phyloP scores from a whole-genome alignment of 805 yeast species.

The Ogataea wickerhamii region DNA sequence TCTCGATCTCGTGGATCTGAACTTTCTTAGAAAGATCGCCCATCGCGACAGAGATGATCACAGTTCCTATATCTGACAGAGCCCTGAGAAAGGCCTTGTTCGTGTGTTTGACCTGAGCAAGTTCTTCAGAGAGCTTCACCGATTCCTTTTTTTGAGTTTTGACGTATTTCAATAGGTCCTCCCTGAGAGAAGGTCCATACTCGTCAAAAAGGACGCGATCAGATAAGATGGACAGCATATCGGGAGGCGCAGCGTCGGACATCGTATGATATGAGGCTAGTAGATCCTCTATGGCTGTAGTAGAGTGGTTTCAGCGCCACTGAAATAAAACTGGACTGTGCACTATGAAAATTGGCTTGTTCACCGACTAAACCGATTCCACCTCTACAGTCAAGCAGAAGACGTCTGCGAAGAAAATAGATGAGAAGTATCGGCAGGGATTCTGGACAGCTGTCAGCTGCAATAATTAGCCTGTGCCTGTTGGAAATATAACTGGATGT shows the following conservation, averaged over 20 bases:
- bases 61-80: conserved; percentile 76
- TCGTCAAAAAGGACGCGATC: conserved; percentile 22
- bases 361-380: too few relatives aligned
- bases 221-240: conserved; percentile 18
- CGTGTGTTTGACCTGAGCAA: conserved; percentile 35
- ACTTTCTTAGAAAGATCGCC: conserved; percentile 85
- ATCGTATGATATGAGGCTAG: too few relatives aligned
- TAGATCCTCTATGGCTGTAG: neutral
- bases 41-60: conserved; percentile 83
- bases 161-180: conserved; percentile 13
- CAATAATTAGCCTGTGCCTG: too few relatives aligned
- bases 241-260: conserved; percentile 6
- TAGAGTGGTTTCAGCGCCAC: neutral
- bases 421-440: too few relatives aligned
- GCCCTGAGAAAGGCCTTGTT: conserved; percentile 72
- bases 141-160: conserved; percentile 16
- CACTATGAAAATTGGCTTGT: neutral
- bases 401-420: too few relatives aligned
- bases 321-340: neutral
- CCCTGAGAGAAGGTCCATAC: conserved; percentile 21
- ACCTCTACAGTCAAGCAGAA: too few relatives aligned
- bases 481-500: too few relatives aligned
- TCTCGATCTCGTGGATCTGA: conserved; percentile 63
- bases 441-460: too few relatives aligned
- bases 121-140: conserved; percentile 11